Percentiles rank a stretch among this genome's conserved stretches.
These are phyloP conservation scores for Aspergillus udagawae DNA, from an alignment of 2,329 filamentous ascomycete species.

Conservation along the genomic window DNA sequence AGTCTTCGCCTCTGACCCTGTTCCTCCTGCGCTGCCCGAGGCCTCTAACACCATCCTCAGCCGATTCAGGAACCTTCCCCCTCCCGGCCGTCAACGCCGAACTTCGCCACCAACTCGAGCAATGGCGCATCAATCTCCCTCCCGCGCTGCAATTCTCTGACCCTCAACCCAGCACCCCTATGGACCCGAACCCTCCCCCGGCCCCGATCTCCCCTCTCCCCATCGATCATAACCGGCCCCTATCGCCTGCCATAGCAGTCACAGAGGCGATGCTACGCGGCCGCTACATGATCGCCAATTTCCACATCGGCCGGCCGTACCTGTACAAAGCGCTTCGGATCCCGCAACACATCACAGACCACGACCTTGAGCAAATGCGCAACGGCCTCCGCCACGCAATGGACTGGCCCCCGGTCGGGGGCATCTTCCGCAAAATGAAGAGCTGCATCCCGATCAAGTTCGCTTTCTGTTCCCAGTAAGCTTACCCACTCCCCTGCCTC, in stretches of 20 bases:
- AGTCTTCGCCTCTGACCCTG: slow-evolving; percentile 4
- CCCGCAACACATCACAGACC: slow-evolving; percentile 32
- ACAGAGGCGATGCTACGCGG: slow-evolving; percentile 37
- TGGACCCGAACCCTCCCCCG: slow-evolving; percentile 18
- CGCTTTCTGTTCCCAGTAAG: slow-evolving; percentile 39
- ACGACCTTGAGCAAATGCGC: slow-evolving; percentile 38
- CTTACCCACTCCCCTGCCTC: neutral
- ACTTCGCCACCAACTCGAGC: slow-evolving; percentile 53
- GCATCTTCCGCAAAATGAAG: slow-evolving; percentile 39
- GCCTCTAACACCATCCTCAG: slow-evolving; percentile 14
- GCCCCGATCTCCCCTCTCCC: slow-evolving; percentile 17
- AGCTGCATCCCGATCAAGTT: slow-evolving; percentile 42
- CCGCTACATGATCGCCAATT: slow-evolving; percentile 36
- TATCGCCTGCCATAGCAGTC: slow-evolving; percentile 32
- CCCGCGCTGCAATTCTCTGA: slow-evolving; percentile 45
- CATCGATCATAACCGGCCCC: slow-evolving; percentile 18
- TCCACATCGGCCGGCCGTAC: slow-evolving; percentile 40
- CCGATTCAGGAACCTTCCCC: slow-evolving; percentile 43
- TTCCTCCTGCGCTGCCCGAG: neutral
- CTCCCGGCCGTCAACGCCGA: slow-evolving; percentile 48
- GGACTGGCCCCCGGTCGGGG: slow-evolving; percentile 39
- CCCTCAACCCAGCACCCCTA: slow-evolving; percentile 17
- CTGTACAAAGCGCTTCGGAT: slow-evolving; percentile 42
- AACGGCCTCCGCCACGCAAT: slow-evolving; percentile 38
- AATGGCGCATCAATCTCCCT: slow-evolving; percentile 52